Evolutionary conservation across 192 early-diverging fungal genomes (phyloP).

Genomic region (Umbelopsis vinacea): DNA sequence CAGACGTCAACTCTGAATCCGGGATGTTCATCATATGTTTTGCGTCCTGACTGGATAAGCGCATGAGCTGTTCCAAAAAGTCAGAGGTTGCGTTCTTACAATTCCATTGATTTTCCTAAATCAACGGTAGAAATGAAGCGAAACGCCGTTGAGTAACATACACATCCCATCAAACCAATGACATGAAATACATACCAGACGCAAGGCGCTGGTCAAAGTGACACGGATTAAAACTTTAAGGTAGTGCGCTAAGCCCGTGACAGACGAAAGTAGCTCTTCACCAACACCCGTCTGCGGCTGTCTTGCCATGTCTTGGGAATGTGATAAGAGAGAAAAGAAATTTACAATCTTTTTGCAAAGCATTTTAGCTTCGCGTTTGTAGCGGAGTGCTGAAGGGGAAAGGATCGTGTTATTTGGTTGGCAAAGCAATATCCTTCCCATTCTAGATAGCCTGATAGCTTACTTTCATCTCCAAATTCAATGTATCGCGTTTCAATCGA

Average conservation of each 20-base stretch:
- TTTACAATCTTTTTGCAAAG: constrained; percentile 93
- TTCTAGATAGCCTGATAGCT: not conserved
- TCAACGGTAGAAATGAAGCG: no score
- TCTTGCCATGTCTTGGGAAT: constrained; percentile 63
- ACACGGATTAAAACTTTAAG: constrained; percentile 91
- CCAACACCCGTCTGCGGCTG: constrained; percentile 66
- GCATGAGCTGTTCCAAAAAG: constrained; percentile 18
- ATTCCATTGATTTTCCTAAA: constrained; percentile 10
- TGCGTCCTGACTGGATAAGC: not conserved
- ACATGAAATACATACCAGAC: constrained; percentile 74
- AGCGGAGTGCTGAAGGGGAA: constrained; percentile 58
- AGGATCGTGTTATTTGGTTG: constrained; percentile 8
- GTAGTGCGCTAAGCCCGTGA: constrained; percentile 90
- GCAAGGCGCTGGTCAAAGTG: constrained; percentile 86
- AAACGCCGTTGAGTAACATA: no score
- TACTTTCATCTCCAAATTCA: constrained; percentile 64
- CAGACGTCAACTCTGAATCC: constrained; percentile 71
- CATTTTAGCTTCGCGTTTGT: constrained; percentile 92
- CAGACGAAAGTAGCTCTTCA: constrained; percentile 86
- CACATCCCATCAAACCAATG: no score
- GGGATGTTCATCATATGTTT: constrained; percentile 39
- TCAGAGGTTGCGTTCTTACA: not conserved
- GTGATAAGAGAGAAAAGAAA: constrained; percentile 90
- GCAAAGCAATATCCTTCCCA: not conserved
- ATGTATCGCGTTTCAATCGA: constrained; percentile 77